Evolutionary conservation across 2,329 filamentous ascomycete species (phyloP).

Genomic region (Parastagonospora nodorum): DNA sequence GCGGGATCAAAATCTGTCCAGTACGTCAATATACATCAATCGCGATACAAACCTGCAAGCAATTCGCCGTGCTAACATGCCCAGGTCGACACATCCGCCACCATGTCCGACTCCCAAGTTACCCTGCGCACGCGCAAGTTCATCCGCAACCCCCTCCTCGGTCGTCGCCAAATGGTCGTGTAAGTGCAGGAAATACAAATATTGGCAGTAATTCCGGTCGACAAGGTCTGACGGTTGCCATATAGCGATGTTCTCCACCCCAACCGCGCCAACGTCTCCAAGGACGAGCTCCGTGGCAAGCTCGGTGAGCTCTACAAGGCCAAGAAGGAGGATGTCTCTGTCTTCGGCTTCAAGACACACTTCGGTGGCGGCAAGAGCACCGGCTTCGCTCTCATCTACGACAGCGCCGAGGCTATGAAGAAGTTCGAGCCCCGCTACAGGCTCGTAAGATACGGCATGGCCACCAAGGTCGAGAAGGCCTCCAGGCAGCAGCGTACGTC

Average conservation of each 20-base stretch:
- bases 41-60: slow-evolving; percentile 5
- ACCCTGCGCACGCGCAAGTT: slow-evolving; percentile 94
- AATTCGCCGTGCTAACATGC: slow-evolving; percentile 20
- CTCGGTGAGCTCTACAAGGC: slow-evolving; percentile 97
- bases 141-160: slow-evolving; percentile 99
- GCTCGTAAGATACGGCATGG: slow-evolving; percentile 89
- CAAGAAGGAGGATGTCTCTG: slow-evolving; percentile 94
- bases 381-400: slow-evolving; percentile 98
- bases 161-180: slow-evolving; percentile 99
- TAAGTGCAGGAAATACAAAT: slow-evolving; percentile 55
- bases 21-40: slow-evolving; percentile 29
- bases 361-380: slow-evolving; percentile 99
- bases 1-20: slow-evolving; percentile 43
- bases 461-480: slow-evolving; percentile 94
- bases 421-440: slow-evolving; percentile 99
- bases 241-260: slow-evolving; percentile 98
- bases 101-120: slow-evolving; percentile 78
- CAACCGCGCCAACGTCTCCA: slow-evolving; percentile 96
- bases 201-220: slow-evolving; percentile 17
- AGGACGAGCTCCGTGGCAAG: slow-evolving; percentile 97
- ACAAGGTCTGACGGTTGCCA: slow-evolving; percentile 36
- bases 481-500: slow-evolving; percentile 98
- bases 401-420: slow-evolving; percentile 97
- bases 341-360: slow-evolving; percentile 98
- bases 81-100: slow-evolving; percentile 51